phyloP scores from a whole-genome alignment of 2,329 filamentous ascomycete species.

The Kalaharituber pfeilii region DNA sequence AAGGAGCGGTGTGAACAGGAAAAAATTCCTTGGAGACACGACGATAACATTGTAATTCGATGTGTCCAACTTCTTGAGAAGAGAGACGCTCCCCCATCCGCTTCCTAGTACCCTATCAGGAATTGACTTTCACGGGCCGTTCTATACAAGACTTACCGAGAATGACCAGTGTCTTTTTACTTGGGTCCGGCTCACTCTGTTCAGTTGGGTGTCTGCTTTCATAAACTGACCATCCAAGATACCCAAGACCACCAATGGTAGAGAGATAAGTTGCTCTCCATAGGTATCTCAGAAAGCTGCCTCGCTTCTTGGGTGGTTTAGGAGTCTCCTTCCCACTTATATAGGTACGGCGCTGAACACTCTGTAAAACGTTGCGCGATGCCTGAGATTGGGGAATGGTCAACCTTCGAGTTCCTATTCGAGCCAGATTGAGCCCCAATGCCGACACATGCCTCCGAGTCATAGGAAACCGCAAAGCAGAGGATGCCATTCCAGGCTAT shows the following conservation, averaged over 20 bases:
- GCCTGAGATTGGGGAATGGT: neutral
- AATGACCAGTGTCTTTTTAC: slow-evolving; percentile 92
- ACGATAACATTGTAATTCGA: slow-evolving; percentile 98
- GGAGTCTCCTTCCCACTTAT: neutral
- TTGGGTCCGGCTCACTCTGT: slow-evolving; percentile 61
- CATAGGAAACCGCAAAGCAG: neutral
- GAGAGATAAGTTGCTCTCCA: slow-evolving; percentile 74
- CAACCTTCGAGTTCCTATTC: neutral
- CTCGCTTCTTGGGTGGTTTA: slow-evolving; percentile 27
- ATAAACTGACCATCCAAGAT: slow-evolving; percentile 67
- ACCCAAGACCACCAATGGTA: slow-evolving; percentile 48
- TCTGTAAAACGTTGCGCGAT: neutral
- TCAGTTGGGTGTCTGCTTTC: slow-evolving; percentile 62
- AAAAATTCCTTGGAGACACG: slow-evolving; percentile 97
- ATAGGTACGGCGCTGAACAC: neutral
- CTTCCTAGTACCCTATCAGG: slow-evolving; percentile 58
- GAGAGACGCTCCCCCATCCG: slow-evolving; percentile 88
- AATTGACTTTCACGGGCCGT: slow-evolving; percentile 3
- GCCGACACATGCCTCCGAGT: neutral
- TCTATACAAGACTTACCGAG: slow-evolving; percentile 45
- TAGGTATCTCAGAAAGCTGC: slow-evolving; percentile 41
- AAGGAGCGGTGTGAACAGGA: slow-evolving; percentile 94
- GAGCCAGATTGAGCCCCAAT: neutral
- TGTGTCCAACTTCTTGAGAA: slow-evolving; percentile 96
- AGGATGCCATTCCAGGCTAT: neutral